Conservation (phyloP, 2,329 filamentous ascomycete species). For the Immersiporthe knoxdaviesiana region DNA sequence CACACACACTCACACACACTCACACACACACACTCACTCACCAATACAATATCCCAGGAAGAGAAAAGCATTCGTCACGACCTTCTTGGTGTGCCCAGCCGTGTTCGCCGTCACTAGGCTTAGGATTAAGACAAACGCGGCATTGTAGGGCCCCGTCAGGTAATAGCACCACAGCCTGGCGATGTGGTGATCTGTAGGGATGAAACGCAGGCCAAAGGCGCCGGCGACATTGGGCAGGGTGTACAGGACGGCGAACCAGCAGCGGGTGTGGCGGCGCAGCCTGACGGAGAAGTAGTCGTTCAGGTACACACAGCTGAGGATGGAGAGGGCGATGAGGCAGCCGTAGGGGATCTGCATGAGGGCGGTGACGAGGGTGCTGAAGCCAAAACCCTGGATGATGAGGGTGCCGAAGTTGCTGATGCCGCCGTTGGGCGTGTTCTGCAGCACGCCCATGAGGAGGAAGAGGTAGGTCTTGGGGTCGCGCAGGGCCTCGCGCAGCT, state of each 20-base stretch:
- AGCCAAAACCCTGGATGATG: constrained; percentile 57
- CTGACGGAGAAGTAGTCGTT: constrained; percentile 32
- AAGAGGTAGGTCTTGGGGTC: constrained; percentile 39
- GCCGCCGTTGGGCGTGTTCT: constrained; percentile 36
- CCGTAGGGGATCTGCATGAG: constrained; percentile 36
- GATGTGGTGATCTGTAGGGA: constrained; percentile 46
- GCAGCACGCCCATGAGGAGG: constrained; percentile 31
- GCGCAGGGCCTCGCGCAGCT: constrained; percentile 39
- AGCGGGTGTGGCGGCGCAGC: constrained; percentile 34
- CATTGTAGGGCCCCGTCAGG: constrained; percentile 58
- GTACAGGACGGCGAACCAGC: constrained; percentile 50
- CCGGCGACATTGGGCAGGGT: constrained; percentile 56
- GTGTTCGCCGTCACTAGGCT: constrained; percentile 35
- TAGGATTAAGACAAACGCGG: constrained; percentile 54
- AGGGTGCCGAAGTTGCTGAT: constrained; percentile 50
- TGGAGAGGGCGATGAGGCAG: constrained; percentile 35
- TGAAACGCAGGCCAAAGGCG: constrained; percentile 55
- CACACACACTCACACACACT: no score
- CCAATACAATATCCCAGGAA: constrained; percentile 29
- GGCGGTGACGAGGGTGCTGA: constrained; percentile 48
- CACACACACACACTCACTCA: no score
- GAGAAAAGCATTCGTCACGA: constrained; percentile 25
- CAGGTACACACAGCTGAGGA: constrained; percentile 34
- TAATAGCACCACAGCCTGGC: constrained; percentile 58
- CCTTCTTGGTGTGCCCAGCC: constrained; percentile 35